Percentiles rank a stretch among this genome's conserved stretches.
Evolutionary conservation across 768 basidiomycete genomes (phyloP).

Genomic region (Boletus rubropictus): DNA sequence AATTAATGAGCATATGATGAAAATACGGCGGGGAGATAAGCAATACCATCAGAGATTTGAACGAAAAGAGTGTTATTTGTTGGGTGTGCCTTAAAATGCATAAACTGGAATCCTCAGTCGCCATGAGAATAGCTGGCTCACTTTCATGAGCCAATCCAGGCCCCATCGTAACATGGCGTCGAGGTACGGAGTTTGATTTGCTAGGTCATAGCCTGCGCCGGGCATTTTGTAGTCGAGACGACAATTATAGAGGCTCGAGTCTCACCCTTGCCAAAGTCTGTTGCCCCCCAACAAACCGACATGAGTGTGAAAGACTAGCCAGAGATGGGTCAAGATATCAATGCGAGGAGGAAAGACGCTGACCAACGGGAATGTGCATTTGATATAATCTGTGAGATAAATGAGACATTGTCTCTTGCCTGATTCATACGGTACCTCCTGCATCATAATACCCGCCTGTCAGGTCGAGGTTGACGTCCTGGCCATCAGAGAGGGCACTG

Average conservation of each 20-base stretch:
- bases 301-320: constrained; percentile 71
- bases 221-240: not conserved
- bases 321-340: not conserved
- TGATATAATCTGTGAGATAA: constrained; percentile 65
- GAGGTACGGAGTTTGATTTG: constrained; percentile 87
- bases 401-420: not conserved
- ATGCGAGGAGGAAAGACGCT: constrained; percentile 13
- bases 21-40: not conserved
- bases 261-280: constrained; percentile 73
- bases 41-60: constrained; percentile 62
- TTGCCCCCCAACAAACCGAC: constrained; percentile 87
- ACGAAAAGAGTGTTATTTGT: constrained; percentile 66
- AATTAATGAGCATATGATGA: not conserved
- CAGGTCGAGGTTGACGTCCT: constrained; percentile 67
- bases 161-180: constrained; percentile 90
- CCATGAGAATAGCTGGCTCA: constrained; percentile 24
- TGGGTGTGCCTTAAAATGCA: constrained; percentile 64
- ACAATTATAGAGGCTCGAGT: not conserved
- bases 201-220: constrained; percentile 64
- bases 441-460: constrained; percentile 91
- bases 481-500: constrained; percentile 71
- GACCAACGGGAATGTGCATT: constrained; percentile 80
- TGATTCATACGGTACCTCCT: constrained; percentile 51
- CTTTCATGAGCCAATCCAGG: constrained; percentile 88
- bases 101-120: not conserved